A percentile compares a stretch with the other conserved stretches of the same genome.
phyloP scores from a whole-genome alignment of 805 yeast species.

The baker's yeast (Saccharomyces cerevisiae) region DNA sequence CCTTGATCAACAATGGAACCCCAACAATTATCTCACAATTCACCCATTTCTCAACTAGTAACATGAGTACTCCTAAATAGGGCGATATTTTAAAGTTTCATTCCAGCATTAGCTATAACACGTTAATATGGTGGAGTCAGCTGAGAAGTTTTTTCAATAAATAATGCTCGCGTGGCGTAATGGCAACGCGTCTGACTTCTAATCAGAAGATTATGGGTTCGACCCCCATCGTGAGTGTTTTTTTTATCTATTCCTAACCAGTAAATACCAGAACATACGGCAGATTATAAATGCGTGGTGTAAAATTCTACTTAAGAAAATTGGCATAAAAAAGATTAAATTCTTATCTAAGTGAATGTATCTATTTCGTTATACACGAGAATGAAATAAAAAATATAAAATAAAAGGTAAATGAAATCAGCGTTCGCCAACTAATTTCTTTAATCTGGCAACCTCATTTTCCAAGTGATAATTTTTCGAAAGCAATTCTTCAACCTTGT shows the following conservation, averaged over 20 bases:
- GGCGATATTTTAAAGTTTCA: no score
- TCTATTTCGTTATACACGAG: neutral
- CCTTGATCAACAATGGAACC: no score
- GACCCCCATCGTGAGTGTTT: conserved; percentile 48
- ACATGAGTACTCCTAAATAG: no score
- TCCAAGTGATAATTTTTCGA: conserved; percentile 51
- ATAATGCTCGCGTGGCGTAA: conserved; percentile 38
- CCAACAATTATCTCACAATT: no score
- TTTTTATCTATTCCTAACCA: no score
- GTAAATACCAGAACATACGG: no score
- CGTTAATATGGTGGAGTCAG: no score
- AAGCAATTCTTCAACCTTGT: conserved; percentile 57
- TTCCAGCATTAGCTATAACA: no score
- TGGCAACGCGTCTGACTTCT: conserved; percentile 52
- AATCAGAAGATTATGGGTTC: conserved; percentile 49
- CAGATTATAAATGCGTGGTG: no score
- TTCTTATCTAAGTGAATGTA: neutral
- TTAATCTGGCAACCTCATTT: conserved; percentile 56
- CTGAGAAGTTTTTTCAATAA: no score
- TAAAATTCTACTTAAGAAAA: no score
- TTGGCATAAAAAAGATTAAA: neutral
- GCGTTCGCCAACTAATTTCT: conserved; percentile 34
- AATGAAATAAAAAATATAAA: neutral
- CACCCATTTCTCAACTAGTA: no score
- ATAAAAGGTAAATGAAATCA: neutral